A percentile compares a stretch with the other conserved stretches of the same genome.
Evolutionary conservation across 805 yeast species (phyloP).

Genomic region (Wickerhamomyces rabaulensis): DNA sequence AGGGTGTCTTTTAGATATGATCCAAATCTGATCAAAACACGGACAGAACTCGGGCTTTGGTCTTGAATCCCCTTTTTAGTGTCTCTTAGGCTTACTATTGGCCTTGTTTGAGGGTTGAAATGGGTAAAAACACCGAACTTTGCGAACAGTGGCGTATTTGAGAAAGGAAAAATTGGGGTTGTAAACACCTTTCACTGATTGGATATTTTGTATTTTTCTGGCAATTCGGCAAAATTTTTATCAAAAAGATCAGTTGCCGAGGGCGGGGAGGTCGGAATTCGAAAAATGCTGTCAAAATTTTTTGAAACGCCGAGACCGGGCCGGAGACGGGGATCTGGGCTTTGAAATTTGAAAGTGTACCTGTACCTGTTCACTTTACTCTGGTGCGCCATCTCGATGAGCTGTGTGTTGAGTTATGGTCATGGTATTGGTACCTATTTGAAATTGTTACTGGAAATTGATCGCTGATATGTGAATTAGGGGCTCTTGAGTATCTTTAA

Average conservation of each 20-base stretch:
- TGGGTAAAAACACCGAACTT: not conserved
- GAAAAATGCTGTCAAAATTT: too few species aligned
- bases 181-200: not conserved
- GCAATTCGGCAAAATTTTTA: not conserved
- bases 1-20: not conserved
- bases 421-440: too few species aligned
- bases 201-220: not conserved
- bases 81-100: too few species aligned
- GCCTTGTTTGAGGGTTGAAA: not conserved
- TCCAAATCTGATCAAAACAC: not conserved
- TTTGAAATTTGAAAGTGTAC: too few species aligned
- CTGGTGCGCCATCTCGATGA: too few species aligned
- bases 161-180: not conserved
- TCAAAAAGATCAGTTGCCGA: not conserved
- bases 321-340: too few species aligned
- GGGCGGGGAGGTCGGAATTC: not conserved
- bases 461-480: too few species aligned
- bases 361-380: too few species aligned
- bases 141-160: not conserved
- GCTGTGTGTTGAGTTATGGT: too few species aligned
- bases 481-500: too few species aligned
- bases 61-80: not conserved
- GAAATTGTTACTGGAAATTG: too few species aligned
- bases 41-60: not conserved
- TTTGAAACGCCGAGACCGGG: too few species aligned